Conservation (phyloP, 768 basidiomycete species). For the Serendipita sp. region DNA sequence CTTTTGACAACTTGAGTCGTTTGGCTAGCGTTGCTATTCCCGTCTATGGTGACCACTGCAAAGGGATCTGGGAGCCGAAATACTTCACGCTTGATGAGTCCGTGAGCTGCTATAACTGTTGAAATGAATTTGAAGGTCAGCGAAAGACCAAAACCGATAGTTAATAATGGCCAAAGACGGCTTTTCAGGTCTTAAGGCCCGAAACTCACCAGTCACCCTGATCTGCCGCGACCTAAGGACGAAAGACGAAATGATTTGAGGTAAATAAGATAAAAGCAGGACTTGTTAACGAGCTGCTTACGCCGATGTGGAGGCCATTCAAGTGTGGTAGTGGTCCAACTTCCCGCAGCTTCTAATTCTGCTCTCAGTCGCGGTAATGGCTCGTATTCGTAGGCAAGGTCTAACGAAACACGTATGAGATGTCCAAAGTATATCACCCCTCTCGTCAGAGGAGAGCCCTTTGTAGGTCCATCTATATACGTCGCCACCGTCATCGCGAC, state of each 20-base stretch:
- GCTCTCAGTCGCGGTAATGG: too few relatives aligned
- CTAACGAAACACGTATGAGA: too few relatives aligned
- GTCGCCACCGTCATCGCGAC: too few relatives aligned
- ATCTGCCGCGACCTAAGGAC: slow-evolving; percentile 6
- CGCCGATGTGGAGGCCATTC: slow-evolving; percentile 2
- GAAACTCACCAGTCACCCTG: slow-evolving; percentile 7
- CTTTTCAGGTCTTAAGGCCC: too few relatives aligned
- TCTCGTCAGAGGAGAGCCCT: too few relatives aligned
- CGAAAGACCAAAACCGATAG: neutral
- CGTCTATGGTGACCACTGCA: slow-evolving; percentile 95
- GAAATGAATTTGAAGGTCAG: neutral
- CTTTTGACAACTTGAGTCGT: slow-evolving; percentile 96
- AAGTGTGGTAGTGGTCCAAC: neutral
- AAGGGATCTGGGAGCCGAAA: slow-evolving; percentile 96
- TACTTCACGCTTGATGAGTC: slow-evolving; percentile 84
- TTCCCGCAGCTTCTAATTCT: too few relatives aligned
- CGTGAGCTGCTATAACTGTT: slow-evolving; percentile 88
- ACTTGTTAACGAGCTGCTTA: neutral
- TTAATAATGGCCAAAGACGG: too few relatives aligned
- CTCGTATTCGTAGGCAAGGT: too few relatives aligned
- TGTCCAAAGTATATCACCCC: too few relatives aligned
- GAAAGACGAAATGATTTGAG: neutral
- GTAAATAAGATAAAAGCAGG: neutral
- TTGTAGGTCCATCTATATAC: too few relatives aligned
- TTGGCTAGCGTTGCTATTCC: slow-evolving; percentile 67